Evolutionary conservation across 305 asterid species (phyloP), one percentile per base, ranked within the genome.

Genomic region (Ruellia speciosa): DNA sequence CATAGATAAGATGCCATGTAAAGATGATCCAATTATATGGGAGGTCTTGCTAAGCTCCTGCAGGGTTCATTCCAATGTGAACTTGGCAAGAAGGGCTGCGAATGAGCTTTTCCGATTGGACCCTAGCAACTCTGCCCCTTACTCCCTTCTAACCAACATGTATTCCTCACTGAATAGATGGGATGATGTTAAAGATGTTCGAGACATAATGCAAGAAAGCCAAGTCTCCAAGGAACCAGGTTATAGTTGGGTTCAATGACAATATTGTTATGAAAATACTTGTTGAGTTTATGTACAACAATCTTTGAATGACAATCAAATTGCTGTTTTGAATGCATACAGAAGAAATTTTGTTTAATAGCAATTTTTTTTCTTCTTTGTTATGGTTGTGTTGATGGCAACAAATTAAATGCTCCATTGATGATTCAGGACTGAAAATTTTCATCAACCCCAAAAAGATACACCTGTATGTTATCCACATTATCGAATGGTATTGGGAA

Each of bases 11-110:
- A 81, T 86, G 90, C 74, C 81, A 24, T 81, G 60, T 67, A 80
- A 66, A 75, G 83, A 85, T 64, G 90, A 83, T 61, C 71, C 78
- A 9, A 54, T 88, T 61, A 63, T 86, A 61, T 88, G 96, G 95
- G 94, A 85, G 78, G 88, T 75, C 15, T 66, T 85, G 70, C 88
- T 88, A 34, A 82, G 96, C 72, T 78, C 85, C 15, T 88, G 95
- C 59, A 77, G 94, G 77, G 74, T 83, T 69, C 90, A 81, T 71
- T 77, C 57, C n/a, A 72, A 83, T 61, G 77, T 83, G 39, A 50
- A 52, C 16, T 73, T 85, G 59, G 95, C 84, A 49, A 79, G 76
- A 75, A 77, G 81, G 71, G 90, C 88, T 40, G 96, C 90, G 0
- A 70, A 77, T 10, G 88, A 83, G 61, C 88, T 88, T 43, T 69